Base-by-base conservation (phyloP, 805 yeast genomes). In the Saccharomycopsis fermentans region DNA sequence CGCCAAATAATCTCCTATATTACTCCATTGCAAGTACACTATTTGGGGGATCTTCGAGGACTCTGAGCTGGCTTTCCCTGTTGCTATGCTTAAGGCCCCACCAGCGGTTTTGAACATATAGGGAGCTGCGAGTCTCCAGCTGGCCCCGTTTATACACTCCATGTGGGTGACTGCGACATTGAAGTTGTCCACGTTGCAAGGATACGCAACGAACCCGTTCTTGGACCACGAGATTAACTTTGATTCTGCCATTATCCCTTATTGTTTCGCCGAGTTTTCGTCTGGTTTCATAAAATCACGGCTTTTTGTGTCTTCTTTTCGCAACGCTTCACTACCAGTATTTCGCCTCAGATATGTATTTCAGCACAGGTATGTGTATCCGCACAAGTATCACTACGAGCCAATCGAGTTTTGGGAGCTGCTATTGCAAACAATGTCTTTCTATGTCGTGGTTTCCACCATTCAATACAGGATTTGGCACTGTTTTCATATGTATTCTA, bases 171-270 rank as follows among this genome's bases (percentile, higher is more conserved):
- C 71, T 54, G 74, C 72, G 24, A 89, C 66, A 47, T 61, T 39
- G 64, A 59, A 53, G 63, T 64, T 26, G 67, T 59, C 60, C 67
- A 65, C 68, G 74, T 62, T 70, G 68, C 65, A 53, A 70, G 70
- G 40, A 64, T 85, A 89, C 1, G 96, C 96, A 35, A 91, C 79
- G 64, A 89, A 81, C 14, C 97, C 97, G 63, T 84, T 86, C 63
- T 83, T 81, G 11, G 95, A 87, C 96, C 96, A 90, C 11, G 89
- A 78, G 9, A 85, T 76, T 54, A 64, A 60, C 40, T 58, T 58
- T 24, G 50, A 21, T 21, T 43, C 50, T 3, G 50, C 50, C 50
- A 43, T 43, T 9, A 32, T 32, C 35, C 8, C 35, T 4, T 9
- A 32, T 6, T 32, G 12, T 14, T 32, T 32, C n/a, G n/a, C n/a